Evolutionary conservation across 176 grass and related monocot genomes (phyloP), one percentile per base, ranked within the genome.

Genomic region (Paspalum notatum): DNA sequence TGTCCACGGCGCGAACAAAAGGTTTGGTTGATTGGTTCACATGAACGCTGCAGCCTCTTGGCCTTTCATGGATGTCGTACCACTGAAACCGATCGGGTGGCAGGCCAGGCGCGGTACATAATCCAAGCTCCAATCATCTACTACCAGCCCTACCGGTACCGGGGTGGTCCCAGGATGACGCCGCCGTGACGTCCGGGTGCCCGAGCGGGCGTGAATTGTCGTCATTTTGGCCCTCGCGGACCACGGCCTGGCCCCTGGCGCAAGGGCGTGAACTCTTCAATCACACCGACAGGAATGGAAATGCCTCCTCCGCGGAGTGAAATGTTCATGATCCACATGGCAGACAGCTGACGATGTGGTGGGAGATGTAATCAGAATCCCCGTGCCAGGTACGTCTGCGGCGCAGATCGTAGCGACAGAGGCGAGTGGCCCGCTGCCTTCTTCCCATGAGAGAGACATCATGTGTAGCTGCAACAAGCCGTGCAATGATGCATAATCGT

Each of bases 241-340:
- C 26, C 71, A 70, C 5, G 8, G 4, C 12, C n/a, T 15, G 4
- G 5, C 4, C 2, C 12, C n/a, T 15, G 4, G 5, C 4, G 21
- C 15, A 25, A 4, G 49, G 12, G 42, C 12, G 58, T 78, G 66
- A 64, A 47, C 9, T 85, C 38, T 46, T 24, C 76, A 18, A 12
- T 50, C 65, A 57, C 57, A 43, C 57, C 56, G 72, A 85, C 66
- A 85, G 38, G 64, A 63, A 76, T 68, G 75, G n/a, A n/a, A n/a
- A n/a, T n/a, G n/a, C n/a, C n/a, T n/a, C 70, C 24, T 63, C 43
- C 20, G 4, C 9, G 17, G 15, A 6, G 41, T 24, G 21, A 13
- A 24, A 45, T 16, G 17, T 17, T 25, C 21, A 18, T 3, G 15
- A 74, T 46, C 18, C 76, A 75, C 76, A 66, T 83, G 80, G 68